phyloP scores from a whole-genome alignment of 176 grass and related monocot species.

The barley (Hordeum vulgare) region MorexV3_pseudomolecules_assembly NC_058520.1:613672214-613672713 shows the following conservation, averaged over 20 bases:
- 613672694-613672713: constrained; percentile 90
- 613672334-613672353: not conserved
- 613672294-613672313: not conserved
- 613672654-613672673: constrained; percentile 79
- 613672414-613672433: constrained; percentile 58
- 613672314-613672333: not conserved
- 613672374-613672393: constrained; percentile 39
- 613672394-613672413: constrained; percentile 67
- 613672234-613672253: not conserved
- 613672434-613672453: constrained; percentile 53
- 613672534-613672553: constrained; percentile 22
- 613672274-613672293: not conserved
- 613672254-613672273: not conserved
- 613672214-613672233: not conserved
- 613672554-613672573: not conserved
- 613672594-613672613: not conserved
- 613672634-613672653: constrained; percentile 59
- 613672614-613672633: constrained; percentile 51
- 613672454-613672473: constrained; percentile 47
- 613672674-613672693: constrained; percentile 89
- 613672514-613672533: constrained; percentile 59
- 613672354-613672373: not conserved
- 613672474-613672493: constrained; percentile 68
- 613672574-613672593: not conserved
- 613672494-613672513: constrained; percentile 94